Conservation (phyloP, 2,329 filamentous ascomycete species). For the Dendryphion nanum region DNA sequence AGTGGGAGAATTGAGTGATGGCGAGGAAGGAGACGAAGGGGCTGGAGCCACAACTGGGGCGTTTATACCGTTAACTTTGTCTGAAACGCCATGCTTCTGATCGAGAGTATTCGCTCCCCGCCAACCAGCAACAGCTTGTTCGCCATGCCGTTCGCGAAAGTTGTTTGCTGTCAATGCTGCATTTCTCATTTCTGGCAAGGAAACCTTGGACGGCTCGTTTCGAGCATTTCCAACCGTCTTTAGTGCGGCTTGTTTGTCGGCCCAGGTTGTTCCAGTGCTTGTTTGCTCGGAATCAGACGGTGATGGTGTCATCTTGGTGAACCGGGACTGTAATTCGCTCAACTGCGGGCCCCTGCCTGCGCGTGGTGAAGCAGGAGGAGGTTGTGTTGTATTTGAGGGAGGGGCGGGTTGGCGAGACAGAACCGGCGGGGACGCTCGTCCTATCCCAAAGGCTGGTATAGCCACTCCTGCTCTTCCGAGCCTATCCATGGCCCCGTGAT, state of each 20-base stretch:
- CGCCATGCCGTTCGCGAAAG: conserved; percentile 68
- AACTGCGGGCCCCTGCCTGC: conserved; percentile 47
- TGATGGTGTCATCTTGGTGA: conserved; percentile 45
- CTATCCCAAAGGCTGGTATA: conserved; percentile 76
- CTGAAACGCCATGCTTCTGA: conserved; percentile 60
- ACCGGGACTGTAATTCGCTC: conserved; percentile 67
- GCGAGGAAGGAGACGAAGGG: conserved; percentile 18
- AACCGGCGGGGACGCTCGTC: conserved; percentile 39
- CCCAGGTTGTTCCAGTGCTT: conserved; percentile 59
- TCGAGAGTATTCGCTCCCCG: conserved; percentile 58
- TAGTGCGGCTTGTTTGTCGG: conserved; percentile 61
- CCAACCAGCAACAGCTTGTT: conserved; percentile 62
- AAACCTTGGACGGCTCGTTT: conserved; percentile 62
- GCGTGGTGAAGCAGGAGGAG: conserved; percentile 3
- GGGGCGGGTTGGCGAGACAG: conserved; percentile 27
- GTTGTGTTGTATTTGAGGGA: conserved; percentile 25
- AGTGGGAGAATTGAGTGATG: conserved; percentile 26
- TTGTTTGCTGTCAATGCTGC: conserved; percentile 64
- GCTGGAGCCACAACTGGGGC: conserved; percentile 12
- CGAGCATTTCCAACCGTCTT: conserved; percentile 60
- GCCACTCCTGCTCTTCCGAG: conserved; percentile 73
- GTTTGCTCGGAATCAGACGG: conserved; percentile 30
- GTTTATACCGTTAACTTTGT: conserved; percentile 47
- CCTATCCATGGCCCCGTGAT: conserved; percentile 62
- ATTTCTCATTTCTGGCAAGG: conserved; percentile 56